Base-by-base conservation (phyloP, 2,329 filamentous ascomycete genomes). In the Aspergillus jensenii region DNA sequence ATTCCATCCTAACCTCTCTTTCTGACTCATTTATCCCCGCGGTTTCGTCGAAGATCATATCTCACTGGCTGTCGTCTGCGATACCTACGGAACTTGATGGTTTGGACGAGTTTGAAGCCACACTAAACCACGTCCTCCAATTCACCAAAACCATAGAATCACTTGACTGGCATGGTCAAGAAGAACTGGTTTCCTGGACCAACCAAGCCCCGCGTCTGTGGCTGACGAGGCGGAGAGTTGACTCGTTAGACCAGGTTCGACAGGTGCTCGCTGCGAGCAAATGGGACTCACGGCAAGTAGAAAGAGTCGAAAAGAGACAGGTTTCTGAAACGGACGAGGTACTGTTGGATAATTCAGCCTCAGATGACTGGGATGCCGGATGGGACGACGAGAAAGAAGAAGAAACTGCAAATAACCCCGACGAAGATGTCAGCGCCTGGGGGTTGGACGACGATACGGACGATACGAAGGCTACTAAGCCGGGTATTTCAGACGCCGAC, bases 291-390 rank as follows among this genome's bases (percentile, higher is more conserved):
- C 89, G 85, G 64, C 81, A 83, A 46, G 92, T 96, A 1, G 92
- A 97, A 72, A 86, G 90, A 66, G 81, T 96, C 1, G 93, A 98
- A 74, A 96, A 88, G 49, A 89, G 95, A 67, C 86, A 89, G 71
- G 82, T 97, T 0, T 87, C 87, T 2, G 82, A 83, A 49, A 86
- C 89, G 62, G 89, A 90, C 52, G 84, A 85, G 55, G 81, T 89
- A 59, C 79, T 92, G 39, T 77, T 83, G 31, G 81, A 84, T 1
- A 84, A 81, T 21, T 81, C 80, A 14, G 73, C 76, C 14, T 78
- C 63, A 9, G 70, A 79, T 60, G 90, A 91, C 47, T 96, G 91
- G 90, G 87, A 90, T 66, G 85, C 86, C 45, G 88, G 85, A 12
- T 97, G 93, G 92, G 86, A 88, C 58, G 89, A 91, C 21, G 86